Evolutionary conservation across 169 alveolate species (phyloP), one percentile per base, ranked within the genome.

Genomic region (Plasmodium gaboni): DNA sequence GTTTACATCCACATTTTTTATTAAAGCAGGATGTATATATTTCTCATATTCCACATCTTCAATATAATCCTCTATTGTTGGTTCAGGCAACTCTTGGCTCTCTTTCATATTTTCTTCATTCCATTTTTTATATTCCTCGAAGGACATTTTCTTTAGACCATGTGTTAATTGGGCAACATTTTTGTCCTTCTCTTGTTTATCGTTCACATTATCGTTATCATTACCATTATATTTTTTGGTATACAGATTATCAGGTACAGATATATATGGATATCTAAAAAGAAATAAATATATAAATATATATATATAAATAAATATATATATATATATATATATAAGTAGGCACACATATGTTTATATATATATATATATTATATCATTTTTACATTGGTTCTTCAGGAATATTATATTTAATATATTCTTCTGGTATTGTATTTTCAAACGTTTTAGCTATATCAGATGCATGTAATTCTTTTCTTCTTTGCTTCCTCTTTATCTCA

Each of bases 61-160:
- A 6, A 91, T 89, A 15, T 92, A 94, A 68, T 74, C 85, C 1
- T 68, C 74, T 28, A 89, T 86, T 15, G 51, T 73, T 15, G 86
- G 85, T n/a, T 70, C 78, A 44, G 92, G 83, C 42, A 57, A 15
- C 0, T 26, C 50, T 28, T 55, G 50, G 22, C 13, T 50, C 57
- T 60, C 65, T 71, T 42, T 19, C 44, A 32, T 8, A 63, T 24
- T 44, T 28, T 68, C 50, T 8, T 65, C 53, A 63, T 59, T 46
- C 67, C 38, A 50, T 44, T 85, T 85, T 24, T 64, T 8, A 22
- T 50, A 28, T 63, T 85, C 74, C 7, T 71, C 74, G 4, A 13
- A n/a, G 4, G 50, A 8, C 83, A 71, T 78, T 9, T 51, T 65
- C 15, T 76, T 26, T 5, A 51, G 2, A 13, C 32, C 61, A 32